Base-by-base conservation (phyloP, 1,284 basidiomycete genomes). In the Puccinia novopanici region DNA sequence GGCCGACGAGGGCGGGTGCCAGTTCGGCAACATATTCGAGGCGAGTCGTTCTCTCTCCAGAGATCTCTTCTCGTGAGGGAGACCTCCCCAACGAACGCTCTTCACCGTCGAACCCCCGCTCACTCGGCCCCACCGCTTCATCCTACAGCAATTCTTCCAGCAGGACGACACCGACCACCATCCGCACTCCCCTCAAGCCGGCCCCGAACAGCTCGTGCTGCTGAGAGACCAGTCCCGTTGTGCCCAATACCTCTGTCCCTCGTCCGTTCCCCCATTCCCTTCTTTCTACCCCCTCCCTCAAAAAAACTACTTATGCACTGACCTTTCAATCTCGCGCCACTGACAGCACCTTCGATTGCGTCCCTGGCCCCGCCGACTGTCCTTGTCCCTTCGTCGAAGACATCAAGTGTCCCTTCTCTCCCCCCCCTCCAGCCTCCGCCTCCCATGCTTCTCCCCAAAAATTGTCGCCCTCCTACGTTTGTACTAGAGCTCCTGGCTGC, bases 401-500 rank as follows among this genome's bases (percentile, higher is more conserved):
- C 37, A 73, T 80, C 37, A 80, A 80, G 55, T 80, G 79, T 67
- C 71, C 71, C 13, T 57, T 75, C 24, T 30, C 54, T 55, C 17
- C 24, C 17, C 42, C 55, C 22, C n/a, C 24, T 3, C 8, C 45
- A 3, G 12, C 19, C 57, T 24, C 57, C 1, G 67, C 48, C 6
- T 37, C 40, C 24, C 40, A 19, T 3, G 15, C 61, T 17, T 34
- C 68, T 17, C 1, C 0, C 17, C 48, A 19, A 54, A 71, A 71
- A 54, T 30, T 37, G 10, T 40, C 52, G 8, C 40, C 57, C 27
- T 59, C 34, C 45, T 80, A 73, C 54, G 24, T 80, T 37, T 80
- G 78, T 80, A 80, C 68, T 37, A n/a, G 78, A 72, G 45, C 68
- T 52, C 68, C 68, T 34, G 78, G 70, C 24, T 80, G 78, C 52